A percentile compares a stretch with the other conserved stretches of the same genome.
Conservation (phyloP, 1,139 yeast species). For the Taphrina populina region DNA sequence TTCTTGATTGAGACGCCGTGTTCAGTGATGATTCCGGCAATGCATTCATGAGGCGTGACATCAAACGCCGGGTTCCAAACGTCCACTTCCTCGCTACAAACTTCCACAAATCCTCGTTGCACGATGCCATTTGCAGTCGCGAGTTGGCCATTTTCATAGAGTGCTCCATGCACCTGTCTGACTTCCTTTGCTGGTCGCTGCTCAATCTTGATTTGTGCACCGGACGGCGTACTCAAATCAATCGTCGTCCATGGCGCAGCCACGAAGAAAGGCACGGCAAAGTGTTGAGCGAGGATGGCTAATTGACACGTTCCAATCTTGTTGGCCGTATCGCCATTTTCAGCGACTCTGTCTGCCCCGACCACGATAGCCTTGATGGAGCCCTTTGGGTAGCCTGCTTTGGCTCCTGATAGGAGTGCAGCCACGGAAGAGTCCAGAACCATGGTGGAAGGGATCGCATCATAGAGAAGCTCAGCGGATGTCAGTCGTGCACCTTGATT, state of each 20-base stretch:
- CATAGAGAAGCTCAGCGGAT: slow-evolving; percentile 83
- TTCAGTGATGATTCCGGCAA: slow-evolving; percentile 89
- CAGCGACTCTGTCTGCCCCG: slow-evolving; percentile 96
- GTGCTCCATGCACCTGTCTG: slow-evolving; percentile 67
- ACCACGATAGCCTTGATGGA: slow-evolving; percentile 78
- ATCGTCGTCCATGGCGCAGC: slow-evolving; percentile 95
- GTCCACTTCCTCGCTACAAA: slow-evolving; percentile 75
- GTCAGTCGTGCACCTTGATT: slow-evolving; percentile 95
- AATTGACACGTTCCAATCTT: slow-evolving; percentile 95
- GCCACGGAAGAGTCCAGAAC: slow-evolving; percentile 92
- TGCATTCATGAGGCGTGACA: slow-evolving; percentile 76
- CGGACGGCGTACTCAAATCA: slow-evolving; percentile 64
- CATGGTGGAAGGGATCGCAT: slow-evolving; percentile 79
- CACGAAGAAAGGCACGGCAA: slow-evolving; percentile 73
- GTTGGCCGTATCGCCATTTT: slow-evolving; percentile 92
- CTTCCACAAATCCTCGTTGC: slow-evolving; percentile 56
- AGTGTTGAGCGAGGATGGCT: slow-evolving; percentile 61
- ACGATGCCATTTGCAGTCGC: slow-evolving; percentile 42
- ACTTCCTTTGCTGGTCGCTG: slow-evolving; percentile 81
- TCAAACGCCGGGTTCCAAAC: slow-evolving; percentile 98
- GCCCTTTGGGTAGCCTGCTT: slow-evolving; percentile 46
- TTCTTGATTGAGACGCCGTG: slow-evolving; percentile 50
- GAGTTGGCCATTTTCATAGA: slow-evolving; percentile 42
- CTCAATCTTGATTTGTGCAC: slow-evolving; percentile 77
- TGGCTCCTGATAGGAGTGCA: slow-evolving; percentile 54